Base-by-base conservation (phyloP, 129 eudicot genomes). In the Smallanthus sonchifolius region DNA sequence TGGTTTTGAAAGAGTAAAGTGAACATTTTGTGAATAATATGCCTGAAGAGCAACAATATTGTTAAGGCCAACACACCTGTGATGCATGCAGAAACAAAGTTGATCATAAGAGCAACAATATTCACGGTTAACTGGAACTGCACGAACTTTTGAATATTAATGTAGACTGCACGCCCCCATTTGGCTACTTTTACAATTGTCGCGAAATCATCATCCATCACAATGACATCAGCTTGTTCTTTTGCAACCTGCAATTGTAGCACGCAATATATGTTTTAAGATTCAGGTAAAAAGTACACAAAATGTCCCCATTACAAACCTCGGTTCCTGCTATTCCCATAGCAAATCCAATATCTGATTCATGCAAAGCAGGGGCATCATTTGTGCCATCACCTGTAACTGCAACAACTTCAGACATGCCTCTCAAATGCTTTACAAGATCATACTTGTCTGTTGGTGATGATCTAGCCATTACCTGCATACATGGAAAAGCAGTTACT, bases 241-340 rank as follows among this genome's bases (percentile, higher is more conserved):
- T 89, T 92, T 4, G 98, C 92, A 47, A 92, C 98, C 98, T 92
- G 87, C 17, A 24, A 3, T 43, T 70, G 44, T n/a, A 51, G 16
- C 35, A 32, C 4, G 28, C n/a, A 1, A 1, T 56, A 24, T 8
- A 24, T 9, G n/a, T 51, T 14, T 37, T 2, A 62, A 62, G 28
- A 45, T 9, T 62, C 10, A 1, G 37, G 45, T 64, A 74, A 62
- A 62, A 13, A 28, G 63, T 62, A 62, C 16, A 62, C 10, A 74
- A 16, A 16, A 47, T 9, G n/a, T 10, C 47, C 20, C 38, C 20
- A 16, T 56, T 30, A 75, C 87, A 73, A 65, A 92, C 98, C 98
- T 92, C 98, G 63, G 98, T 92, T 74, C 98, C 98, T 11, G 96
- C 86, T 65, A 89, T 89, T 64, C 96, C 96, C 98, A 92, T 92